Conservation (phyloP, 2,329 filamentous ascomycete species). For the Colletotrichum gigasporum region DNA sequence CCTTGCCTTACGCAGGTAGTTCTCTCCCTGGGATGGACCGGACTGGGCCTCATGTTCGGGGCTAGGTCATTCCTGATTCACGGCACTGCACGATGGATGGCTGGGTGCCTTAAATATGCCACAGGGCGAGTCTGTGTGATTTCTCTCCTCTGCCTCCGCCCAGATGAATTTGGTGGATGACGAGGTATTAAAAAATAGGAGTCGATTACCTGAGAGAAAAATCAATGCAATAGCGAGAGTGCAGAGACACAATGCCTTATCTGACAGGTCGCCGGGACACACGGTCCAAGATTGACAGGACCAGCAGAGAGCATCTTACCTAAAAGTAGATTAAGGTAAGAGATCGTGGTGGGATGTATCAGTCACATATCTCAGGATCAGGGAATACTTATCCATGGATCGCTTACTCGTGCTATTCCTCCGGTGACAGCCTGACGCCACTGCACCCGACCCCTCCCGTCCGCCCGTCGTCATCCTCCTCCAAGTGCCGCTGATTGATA, state of each 20-base stretch:
- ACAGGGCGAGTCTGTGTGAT: slow-evolving; percentile 8
- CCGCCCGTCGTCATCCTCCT: neutral
- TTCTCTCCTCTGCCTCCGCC: no score
- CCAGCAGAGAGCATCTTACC: neutral
- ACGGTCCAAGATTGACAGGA: slow-evolving; percentile 20
- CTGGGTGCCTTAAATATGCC: neutral
- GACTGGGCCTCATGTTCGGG: neutral
- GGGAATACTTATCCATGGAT: neutral
- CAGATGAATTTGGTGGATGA: no score
- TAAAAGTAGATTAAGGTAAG: neutral
- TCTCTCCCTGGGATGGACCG: neutral
- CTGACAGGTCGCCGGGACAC: slow-evolving; percentile 22
- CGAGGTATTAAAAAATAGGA: neutral
- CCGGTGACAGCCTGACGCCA: no score
- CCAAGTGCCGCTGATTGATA: slow-evolving; percentile 17
- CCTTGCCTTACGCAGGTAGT: no score
- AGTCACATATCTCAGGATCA: neutral
- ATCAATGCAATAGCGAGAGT: neutral
- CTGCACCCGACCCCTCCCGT: neutral
- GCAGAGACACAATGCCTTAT: slow-evolving; percentile 1
- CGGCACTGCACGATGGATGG: neutral
- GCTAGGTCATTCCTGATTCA: slow-evolving; percentile 1
- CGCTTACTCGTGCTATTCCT: no score
- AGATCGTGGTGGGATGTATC: neutral
- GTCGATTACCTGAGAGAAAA: neutral